Base-by-base conservation (phyloP, 805 yeast species). In the Diddensiella caesifluorescens region DNA sequence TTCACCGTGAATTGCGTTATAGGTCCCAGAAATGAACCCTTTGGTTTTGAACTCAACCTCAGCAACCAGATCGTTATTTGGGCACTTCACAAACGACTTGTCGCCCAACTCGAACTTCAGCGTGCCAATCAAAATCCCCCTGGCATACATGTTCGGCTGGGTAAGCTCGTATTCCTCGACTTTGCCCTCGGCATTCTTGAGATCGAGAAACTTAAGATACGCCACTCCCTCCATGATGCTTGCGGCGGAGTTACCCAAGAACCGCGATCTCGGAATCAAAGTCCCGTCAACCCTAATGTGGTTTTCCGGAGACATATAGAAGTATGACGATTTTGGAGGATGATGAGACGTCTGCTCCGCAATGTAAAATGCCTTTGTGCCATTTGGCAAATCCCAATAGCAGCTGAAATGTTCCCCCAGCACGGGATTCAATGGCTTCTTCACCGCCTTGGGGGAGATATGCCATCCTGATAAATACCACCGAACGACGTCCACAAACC, bases 401-500 rank as follows among this genome's bases (percentile, higher is more conserved):
- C 95, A 82, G 16, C 86, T 75, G 62, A 86, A 92, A 51, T 82
- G 74, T 60, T 92, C 98, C 22, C 97, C 97, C 20, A 92, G 60
- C 4, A 92, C 87, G 1, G 98, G 98, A 59, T 92, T 92, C 55
- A 92, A 70, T 0, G 98, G 98, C 63, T 92, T 92, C 61, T 92
- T 92, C 12, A 92, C 98, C 3, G 97, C 98, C 60, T 90, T 90
- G 22, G 97, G 98, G 1, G 97, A 92, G 60, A 92, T 92, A 59
- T 92, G 97, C 97, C 97, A 92, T 36, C 94, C 87, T 2, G 96
- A 77, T 62, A 92, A 70, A 61, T 92, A 92, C 95, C 96, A 90
- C 56, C 79, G 77, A 18, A 83, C 80, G 5, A 90, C 80, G 33
- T 75, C 66, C 4, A 86, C 57, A 54, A 92, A 89, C 44, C 97